Evolutionary conservation across 2,329 filamentous ascomycete species (phyloP), one percentile per base, ranked within the genome.

Genomic region (Graphiopsis chlorocephala): DNA sequence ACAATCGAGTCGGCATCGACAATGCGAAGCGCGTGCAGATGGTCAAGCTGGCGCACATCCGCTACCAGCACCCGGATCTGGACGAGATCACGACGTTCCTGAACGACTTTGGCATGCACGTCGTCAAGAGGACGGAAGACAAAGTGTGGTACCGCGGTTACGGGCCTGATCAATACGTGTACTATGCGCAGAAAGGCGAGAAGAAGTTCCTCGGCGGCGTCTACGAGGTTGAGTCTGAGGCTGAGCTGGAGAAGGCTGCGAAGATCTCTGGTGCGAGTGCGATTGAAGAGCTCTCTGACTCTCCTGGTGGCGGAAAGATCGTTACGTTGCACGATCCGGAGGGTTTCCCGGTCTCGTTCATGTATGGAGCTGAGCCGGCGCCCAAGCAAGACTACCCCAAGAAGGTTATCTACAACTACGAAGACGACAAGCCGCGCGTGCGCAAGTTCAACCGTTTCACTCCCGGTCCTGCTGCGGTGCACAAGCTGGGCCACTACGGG

Each of bases 51-150:
- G 77, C 78, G 1, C 83, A 85, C 65, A 84, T 85, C 82, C 78
- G 82, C 1, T 85, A 85, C 69, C 82, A 84, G 65, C 83, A 85
- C 67, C 80, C 82, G 0, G 78, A 85, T 64, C 73, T 85, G 4
- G 74, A 78, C 25, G 73, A 78, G 64, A 83, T 84, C 52, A 83
- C 80, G 4, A 78, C 72, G 2, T 85, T 80, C 70, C 73, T 79
- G 59, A 72, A 65, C 70, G 79, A 81, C 66, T 81, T 81, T 68
- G 79, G 79, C 26, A 78, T 81, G 75, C 73, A 77, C 53, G 70
- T 80, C 12, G 74, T 72, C 6, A 77, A 80, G 64, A 71, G 71
- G 59, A 77, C 73, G 2, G 74, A 76, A 0, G 72, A 72, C 23
- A 70, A 78, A 59, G 71, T 77, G 20, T 81, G 77, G 76, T 81